Conservation (phyloP, 331 rosid genomes). For the Ulmus americana region DNA sequence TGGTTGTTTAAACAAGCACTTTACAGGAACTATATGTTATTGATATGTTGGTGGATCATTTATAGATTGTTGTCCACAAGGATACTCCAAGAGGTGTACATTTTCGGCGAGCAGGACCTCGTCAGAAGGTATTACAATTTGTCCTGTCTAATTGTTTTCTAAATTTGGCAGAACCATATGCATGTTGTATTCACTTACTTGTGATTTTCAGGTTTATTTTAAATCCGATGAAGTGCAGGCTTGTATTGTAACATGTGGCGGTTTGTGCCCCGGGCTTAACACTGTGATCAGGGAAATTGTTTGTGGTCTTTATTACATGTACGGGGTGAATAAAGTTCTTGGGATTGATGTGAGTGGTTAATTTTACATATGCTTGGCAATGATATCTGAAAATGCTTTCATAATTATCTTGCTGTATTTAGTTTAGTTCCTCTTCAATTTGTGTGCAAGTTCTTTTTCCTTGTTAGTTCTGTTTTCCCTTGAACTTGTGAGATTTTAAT, state of each 20-base stretch:
- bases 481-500: no score
- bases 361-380: not conserved
- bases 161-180: not conserved
- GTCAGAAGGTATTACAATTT: conserved; percentile 48
- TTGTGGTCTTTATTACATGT: conserved; percentile 70
- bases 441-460: no score
- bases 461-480: no score
- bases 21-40: not conserved
- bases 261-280: conserved; percentile 88
- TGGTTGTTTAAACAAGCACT: not conserved
- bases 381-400: not conserved
- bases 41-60: not conserved
- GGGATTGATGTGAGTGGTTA: conserved; percentile 60
- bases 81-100: conserved; percentile 68
- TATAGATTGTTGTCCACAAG: conserved; percentile 69
- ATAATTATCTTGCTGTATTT: not conserved
- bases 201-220: conserved; percentile 54
- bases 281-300: conserved; percentile 79
- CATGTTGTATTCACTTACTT: conserved; percentile 9
- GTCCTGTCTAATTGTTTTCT: conserved; percentile 7
- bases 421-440: not conserved
- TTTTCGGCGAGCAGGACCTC: conserved; percentile 88
- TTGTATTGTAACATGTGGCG: conserved; percentile 88
- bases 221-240: conserved; percentile 66
- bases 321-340: conserved; percentile 63